Percentiles rank a stretch among this genome's conserved stretches.
Evolutionary conservation across 1,139 yeast species (phyloP).

Genomic region (Saccharomyces hybrid): DNA sequence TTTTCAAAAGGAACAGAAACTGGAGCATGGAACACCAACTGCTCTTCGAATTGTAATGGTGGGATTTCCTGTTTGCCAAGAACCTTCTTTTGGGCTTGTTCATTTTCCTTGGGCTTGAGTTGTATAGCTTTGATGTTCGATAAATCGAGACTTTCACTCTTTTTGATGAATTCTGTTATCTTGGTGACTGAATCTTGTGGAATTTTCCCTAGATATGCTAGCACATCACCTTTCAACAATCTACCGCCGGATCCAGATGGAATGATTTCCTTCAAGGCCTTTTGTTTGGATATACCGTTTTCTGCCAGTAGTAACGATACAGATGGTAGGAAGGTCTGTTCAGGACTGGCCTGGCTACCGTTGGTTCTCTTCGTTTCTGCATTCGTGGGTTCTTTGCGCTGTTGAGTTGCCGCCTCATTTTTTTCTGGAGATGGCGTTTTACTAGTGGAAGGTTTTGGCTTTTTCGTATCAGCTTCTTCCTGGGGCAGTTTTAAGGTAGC

Average conservation of each 20-base stretch:
- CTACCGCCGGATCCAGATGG: slow-evolving; percentile 91
- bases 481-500: slow-evolving; percentile 54
- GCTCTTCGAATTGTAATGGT: slow-evolving; percentile 28
- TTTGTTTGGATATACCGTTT: slow-evolving; percentile 55
- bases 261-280: slow-evolving; percentile 61
- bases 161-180: slow-evolving; percentile 50
- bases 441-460: slow-evolving; percentile 9
- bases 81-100: slow-evolving; percentile 7
- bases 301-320: slow-evolving; percentile 60
- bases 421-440: slow-evolving; percentile 12
- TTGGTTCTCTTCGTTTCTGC: slow-evolving; percentile 4
- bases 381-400: background rate
- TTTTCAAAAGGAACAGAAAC: slow-evolving; percentile 12
- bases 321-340: slow-evolving; percentile 70
- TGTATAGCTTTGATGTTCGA: slow-evolving; percentile 49
- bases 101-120: slow-evolving; percentile 32
- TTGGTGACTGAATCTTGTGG: slow-evolving; percentile 44
- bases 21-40: slow-evolving; percentile 16
- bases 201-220: slow-evolving; percentile 73
- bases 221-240: slow-evolving; percentile 80
- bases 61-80: slow-evolving; percentile 7
- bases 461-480: slow-evolving; percentile 22
- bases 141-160: slow-evolving; percentile 64
- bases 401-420: slow-evolving; percentile 3
- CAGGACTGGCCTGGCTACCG: slow-evolving; percentile 43